Percentiles rank a stretch among this genome's conserved stretches.
Conservation (phyloP, 2,329 filamentous ascomycete genomes). For the Dactylellina cionopaga region DNA sequence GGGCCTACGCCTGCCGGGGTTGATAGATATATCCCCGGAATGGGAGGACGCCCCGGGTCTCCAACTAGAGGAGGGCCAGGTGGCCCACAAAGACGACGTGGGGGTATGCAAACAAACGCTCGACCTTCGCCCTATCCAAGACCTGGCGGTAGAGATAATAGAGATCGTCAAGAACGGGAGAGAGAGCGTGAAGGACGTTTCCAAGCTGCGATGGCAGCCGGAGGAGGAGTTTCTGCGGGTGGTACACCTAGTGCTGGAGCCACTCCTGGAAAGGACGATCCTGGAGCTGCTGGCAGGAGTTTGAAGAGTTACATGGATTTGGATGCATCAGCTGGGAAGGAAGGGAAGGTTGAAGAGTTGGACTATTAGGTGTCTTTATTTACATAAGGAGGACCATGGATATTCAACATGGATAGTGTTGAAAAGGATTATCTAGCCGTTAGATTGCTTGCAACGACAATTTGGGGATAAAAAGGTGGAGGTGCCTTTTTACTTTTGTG, state of each 20-base stretch:
- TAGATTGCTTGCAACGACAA: no score
- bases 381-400: neutral
- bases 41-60: constrained; percentile 50
- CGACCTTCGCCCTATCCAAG: constrained; percentile 48
- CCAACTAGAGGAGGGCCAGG: constrained; percentile 46
- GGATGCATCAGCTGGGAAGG: constrained; percentile 80
- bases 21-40: constrained; percentile 54
- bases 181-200: constrained; percentile 65
- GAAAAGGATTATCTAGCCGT: no score
- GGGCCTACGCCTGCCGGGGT: constrained; percentile 56
- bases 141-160: constrained; percentile 38
- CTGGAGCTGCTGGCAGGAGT: constrained; percentile 86
- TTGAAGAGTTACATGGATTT: constrained; percentile 98
- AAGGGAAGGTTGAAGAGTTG: constrained; percentile 75
- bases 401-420: no score
- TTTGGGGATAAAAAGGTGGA: neutral
- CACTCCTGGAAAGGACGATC: constrained; percentile 82
- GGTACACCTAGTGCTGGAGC: constrained; percentile 78
- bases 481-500: neutral
- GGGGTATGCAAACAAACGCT: constrained; percentile 42
- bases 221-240: constrained; percentile 71
- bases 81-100: constrained; percentile 47
- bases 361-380: constrained; percentile 74
- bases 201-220: constrained; percentile 63
- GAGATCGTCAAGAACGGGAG: constrained; percentile 52